Base-by-base conservation (phyloP, 2,329 filamentous ascomycete species). In the Teratosphaeria pseudoeucalypti region DNA sequence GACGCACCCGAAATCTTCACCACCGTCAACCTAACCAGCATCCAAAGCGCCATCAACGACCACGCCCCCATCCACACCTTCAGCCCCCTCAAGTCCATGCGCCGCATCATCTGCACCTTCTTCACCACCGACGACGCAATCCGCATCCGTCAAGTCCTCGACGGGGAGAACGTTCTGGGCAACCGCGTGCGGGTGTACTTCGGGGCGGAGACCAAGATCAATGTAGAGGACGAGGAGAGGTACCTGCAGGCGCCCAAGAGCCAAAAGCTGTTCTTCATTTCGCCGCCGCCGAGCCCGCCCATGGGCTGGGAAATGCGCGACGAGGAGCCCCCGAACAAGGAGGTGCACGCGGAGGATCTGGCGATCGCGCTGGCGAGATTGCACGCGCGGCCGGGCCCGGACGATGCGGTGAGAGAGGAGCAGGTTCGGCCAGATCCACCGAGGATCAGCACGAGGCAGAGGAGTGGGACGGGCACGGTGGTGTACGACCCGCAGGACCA, bases 71-170 rank as follows among this genome's bases (percentile, higher is more conserved):
- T 92, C 64, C 86, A 90, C 75, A 85, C 86, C 61, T 94, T 89
- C 81, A 84, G 87, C 11, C 89, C 89, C 0, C 82, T 94, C 63
- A 90, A 89, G 73, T 91, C 87, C 6, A 90, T 94, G 80, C 84
- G 86, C 64, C 86, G 89, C 72, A 90, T 94, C 69, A 81, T 92
- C 66, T 84, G 89, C 62, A 90, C 88, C 66, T 92, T 94, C 79
- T 86, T 82, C 74, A 83, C 85, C 62, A 79, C 82, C 68, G 82
- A 85, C 57, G 82, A 86, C 58, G 88, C 89, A 59, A 84, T 89
- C 67, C 78, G 79, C 59, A 87, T 92, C 59, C 85, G 88, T 63
- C 78, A 84, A 65, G 79, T 86, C 58, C 88, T 90, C 75, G 88
- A 94, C 68, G 85, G 86, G 67, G 86, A 91, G 75, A 77, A 78